Evolutionary conservation across 1,284 basidiomycete species (phyloP).

Genomic region (Heterobasidion occidentale): DNA sequence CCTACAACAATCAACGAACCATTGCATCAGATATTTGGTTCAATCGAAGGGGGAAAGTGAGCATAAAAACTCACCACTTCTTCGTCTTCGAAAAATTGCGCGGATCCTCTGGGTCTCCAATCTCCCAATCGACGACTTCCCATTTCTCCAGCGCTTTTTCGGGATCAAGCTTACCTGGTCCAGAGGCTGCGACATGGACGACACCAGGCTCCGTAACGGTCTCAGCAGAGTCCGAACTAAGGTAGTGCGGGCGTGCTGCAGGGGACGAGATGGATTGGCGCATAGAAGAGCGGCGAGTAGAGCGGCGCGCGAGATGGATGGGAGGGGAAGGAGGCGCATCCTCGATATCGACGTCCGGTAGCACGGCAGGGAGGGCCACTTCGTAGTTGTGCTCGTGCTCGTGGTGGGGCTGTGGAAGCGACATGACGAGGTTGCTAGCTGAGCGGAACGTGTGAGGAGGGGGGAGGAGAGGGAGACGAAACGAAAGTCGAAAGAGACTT

Average conservation of each 20-base stretch:
- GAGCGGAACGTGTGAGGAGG: too few species aligned
- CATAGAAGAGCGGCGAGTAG: too few species aligned
- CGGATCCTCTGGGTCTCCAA: constrained; percentile 26
- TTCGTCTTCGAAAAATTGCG: constrained; percentile 22
- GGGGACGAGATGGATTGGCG: not conserved
- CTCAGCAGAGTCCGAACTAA: not conserved
- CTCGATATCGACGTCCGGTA: not conserved
- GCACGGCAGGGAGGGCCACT: not conserved
- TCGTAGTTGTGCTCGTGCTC: not conserved
- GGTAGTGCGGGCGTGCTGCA: not conserved
- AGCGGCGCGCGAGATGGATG: not conserved
- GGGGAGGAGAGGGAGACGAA: not conserved
- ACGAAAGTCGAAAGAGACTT: not conserved
- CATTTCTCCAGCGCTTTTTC: constrained; percentile 20
- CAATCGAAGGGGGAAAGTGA: not conserved
- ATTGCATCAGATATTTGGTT: not conserved
- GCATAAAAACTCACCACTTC: constrained; percentile 14
- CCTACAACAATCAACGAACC: constrained; percentile 22
- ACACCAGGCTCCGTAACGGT: not conserved
- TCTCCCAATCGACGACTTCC: constrained; percentile 24
- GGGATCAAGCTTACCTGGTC: constrained; percentile 24
- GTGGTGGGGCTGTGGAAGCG: not conserved
- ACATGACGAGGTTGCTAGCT: not conserved
- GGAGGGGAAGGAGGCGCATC: not conserved
- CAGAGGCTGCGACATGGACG: not conserved